Conservation (phyloP, 495 filamentous ascomycete genomes). For the Daldinia childiae region DNA sequence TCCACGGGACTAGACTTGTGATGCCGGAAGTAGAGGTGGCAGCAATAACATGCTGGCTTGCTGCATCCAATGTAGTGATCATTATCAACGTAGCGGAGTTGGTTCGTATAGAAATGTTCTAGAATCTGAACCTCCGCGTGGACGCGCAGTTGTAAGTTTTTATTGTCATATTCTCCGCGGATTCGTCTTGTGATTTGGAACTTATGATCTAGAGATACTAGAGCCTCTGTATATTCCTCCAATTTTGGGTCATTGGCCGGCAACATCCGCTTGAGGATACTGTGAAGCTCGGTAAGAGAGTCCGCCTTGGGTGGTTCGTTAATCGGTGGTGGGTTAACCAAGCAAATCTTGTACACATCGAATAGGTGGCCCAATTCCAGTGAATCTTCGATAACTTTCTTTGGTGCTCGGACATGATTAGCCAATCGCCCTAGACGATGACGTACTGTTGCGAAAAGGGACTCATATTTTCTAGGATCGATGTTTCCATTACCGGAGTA, state of each 20-base stretch:
- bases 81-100: slow-evolving; percentile 44
- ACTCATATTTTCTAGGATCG: not conserved
- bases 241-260: not conserved
- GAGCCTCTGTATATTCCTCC: slow-evolving; percentile 11
- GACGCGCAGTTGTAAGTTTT: slow-evolving; percentile 36
- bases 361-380: slow-evolving; percentile 13
- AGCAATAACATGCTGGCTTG: slow-evolving; percentile 55
- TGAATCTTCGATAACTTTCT: slow-evolving; percentile 28
- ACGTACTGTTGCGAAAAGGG: not conserved
- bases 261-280: slow-evolving; percentile 32
- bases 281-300: slow-evolving; percentile 17
- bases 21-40: slow-evolving; percentile 44
- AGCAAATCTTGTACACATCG: slow-evolving; percentile 12
- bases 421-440: slow-evolving; percentile 32
- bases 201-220: slow-evolving; percentile 18
- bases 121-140: slow-evolving; percentile 50
- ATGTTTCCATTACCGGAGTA: not conserved
- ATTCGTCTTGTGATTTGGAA: slow-evolving; percentile 30
- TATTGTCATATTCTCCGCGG: slow-evolving; percentile 47
- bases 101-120: slow-evolving; percentile 24
- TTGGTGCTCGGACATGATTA: slow-evolving; percentile 30
- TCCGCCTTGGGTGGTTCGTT: slow-evolving; percentile 18
- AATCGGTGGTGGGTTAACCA: not conserved
- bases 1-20: slow-evolving; percentile 38
- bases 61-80: slow-evolving; percentile 50